Evolutionary conservation across 2,329 filamentous ascomycete species (phyloP).

Genomic region (Colletotrichum theobromicola): DNA sequence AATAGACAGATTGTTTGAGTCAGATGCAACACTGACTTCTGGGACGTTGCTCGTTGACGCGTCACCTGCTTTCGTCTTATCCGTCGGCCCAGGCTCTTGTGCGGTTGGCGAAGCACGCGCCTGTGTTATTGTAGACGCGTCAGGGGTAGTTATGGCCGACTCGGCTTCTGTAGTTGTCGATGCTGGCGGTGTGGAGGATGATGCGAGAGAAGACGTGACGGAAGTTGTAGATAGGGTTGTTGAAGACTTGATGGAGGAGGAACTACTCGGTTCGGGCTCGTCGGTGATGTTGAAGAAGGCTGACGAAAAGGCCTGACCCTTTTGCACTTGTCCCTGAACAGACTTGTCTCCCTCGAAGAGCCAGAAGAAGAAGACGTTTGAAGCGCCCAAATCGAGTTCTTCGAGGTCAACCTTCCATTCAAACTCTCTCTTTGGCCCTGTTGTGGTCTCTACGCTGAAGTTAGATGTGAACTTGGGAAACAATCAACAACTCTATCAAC

Average conservation of each 20-base stretch:
- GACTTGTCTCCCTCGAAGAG: conserved; percentile 23
- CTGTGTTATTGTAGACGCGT: accelerated
- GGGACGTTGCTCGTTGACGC: not conserved
- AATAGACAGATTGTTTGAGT: not conserved
- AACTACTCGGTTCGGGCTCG: not conserved
- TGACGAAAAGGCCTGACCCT: not conserved
- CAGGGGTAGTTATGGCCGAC: accelerated
- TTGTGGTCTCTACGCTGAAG: not conserved
- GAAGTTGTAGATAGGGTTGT: not conserved
- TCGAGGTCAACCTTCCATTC: conserved; percentile 23
- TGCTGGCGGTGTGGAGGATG: accelerated
- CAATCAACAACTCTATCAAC: not conserved
- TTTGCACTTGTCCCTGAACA: conserved; percentile 4
- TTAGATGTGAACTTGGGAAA: not conserved
- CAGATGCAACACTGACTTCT: not conserved
- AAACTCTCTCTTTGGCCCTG: conserved; percentile 9
- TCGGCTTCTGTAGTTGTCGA: not conserved
- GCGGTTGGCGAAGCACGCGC: not conserved
- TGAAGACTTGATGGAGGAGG: not conserved
- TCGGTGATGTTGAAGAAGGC: conserved; percentile 27
- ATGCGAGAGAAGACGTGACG: accelerated
- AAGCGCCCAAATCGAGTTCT: conserved; percentile 15
- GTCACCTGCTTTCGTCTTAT: not conserved
- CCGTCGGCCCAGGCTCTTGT: not conserved
- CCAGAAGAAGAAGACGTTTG: conserved; percentile 25